Conservation (phyloP, 371 early-diverging fungal species). For the Mortierella sp. region DNA sequence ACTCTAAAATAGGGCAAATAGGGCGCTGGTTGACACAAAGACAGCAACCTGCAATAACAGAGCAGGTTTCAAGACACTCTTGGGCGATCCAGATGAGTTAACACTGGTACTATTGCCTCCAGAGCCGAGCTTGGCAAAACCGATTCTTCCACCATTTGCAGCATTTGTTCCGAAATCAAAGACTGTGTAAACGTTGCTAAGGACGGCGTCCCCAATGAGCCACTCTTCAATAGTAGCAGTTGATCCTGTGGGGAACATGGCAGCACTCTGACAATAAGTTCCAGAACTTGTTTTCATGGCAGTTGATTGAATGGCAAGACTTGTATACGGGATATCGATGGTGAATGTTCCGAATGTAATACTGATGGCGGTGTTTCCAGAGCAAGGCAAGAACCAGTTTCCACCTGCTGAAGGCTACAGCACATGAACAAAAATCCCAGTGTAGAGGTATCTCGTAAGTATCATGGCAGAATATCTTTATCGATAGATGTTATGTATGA, state of each 20-base stretch:
- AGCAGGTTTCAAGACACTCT: neutral
- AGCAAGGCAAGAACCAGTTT: conserved; percentile 40
- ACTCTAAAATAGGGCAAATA: neutral
- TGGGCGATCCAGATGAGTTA: neutral
- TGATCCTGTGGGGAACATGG: conserved; percentile 33
- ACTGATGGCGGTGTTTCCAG: conserved; percentile 18
- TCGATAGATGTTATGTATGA: no score
- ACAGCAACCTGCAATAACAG: neutral
- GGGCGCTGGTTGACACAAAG: neutral
- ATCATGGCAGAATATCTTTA: neutral
- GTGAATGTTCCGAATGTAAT: conserved; percentile 28
- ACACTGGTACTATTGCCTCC: neutral
- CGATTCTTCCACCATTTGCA: conserved; percentile 27
- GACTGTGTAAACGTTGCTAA: conserved; percentile 45
- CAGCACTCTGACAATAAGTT: conserved; percentile 28
- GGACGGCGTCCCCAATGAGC: conserved; percentile 41
- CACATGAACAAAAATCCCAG: neutral
- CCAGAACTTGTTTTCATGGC: neutral
- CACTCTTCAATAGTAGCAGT: conserved; percentile 15
- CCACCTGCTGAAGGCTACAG: conserved; percentile 6
- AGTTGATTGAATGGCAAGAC: conserved; percentile 27
- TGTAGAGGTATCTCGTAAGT: neutral
- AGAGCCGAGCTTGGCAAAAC: conserved; percentile 23
- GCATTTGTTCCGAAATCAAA: conserved; percentile 47
- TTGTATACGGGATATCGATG: conserved; percentile 24